phyloP scores from a whole-genome alignment of 73 alveolate species.

The Symbiodinium pilosum region DNA sequence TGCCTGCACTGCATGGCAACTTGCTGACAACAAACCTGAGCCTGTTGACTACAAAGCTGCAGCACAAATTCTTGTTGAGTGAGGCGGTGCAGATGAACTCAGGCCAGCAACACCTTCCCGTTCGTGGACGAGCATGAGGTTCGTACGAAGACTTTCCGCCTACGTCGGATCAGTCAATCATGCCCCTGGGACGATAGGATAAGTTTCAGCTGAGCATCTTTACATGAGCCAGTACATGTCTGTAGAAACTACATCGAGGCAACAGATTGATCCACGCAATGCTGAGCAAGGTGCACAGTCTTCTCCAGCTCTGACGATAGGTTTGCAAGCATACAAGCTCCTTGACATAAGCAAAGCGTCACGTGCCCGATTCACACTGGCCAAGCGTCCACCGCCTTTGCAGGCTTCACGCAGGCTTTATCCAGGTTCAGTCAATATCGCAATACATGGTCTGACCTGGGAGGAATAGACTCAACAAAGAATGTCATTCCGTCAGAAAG shows the following conservation, averaged over 20 bases:
- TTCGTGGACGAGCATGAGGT: slow-evolving; percentile 67
- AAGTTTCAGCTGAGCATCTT: not conserved
- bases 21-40: too few relatives aligned
- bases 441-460: too few relatives aligned
- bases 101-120: slow-evolving; percentile 70
- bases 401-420: too few relatives aligned
- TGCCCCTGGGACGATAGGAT: slow-evolving; percentile 17
- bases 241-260: not conserved
- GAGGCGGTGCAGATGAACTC: not conserved
- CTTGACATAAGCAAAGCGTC: too few relatives aligned
- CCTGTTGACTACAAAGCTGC: not conserved
- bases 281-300: not conserved
- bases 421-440: too few relatives aligned
- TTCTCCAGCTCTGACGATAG: too few relatives aligned
- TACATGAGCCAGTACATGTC: not conserved
- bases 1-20: slow-evolving; percentile 67
- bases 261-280: not conserved
- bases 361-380: too few relatives aligned
- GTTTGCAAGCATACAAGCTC: too few relatives aligned
- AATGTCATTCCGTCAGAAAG: too few relatives aligned
- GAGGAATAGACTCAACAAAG: too few relatives aligned
- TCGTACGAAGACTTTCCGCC: slow-evolving; percentile 41
- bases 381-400: too few relatives aligned
- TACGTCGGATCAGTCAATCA: slow-evolving; percentile 9
- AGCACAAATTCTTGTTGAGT: not conserved